Evolutionary conservation across 495 filamentous ascomycete genomes (phyloP).

Genomic region (Letharia lupina): DNA sequence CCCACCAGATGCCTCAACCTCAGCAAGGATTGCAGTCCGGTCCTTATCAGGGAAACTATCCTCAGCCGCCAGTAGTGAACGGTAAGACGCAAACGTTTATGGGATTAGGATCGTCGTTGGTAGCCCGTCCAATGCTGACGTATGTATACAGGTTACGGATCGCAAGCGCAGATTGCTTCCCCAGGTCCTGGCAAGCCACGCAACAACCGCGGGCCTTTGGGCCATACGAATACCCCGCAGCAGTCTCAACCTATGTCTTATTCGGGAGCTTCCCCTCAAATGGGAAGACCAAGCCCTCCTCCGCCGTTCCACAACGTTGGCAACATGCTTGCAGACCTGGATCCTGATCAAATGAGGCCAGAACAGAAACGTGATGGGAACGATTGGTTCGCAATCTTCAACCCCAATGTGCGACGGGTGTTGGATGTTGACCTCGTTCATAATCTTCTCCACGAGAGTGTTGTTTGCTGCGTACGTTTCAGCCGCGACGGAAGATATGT

Average conservation of each 20-base stretch:
- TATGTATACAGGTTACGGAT: constrained; percentile 45
- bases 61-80: constrained; percentile 56
- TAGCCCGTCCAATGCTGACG: constrained; percentile 1
- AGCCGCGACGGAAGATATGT: constrained; percentile 83
- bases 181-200: constrained; percentile 70
- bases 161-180: constrained; percentile 76
- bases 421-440: constrained; percentile 86
- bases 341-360: constrained; percentile 71
- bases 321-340: constrained; percentile 81
- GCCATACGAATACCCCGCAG: constrained; percentile 60
- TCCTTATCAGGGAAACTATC: constrained; percentile 52
- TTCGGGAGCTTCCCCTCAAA: constrained; percentile 75
- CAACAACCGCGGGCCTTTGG: constrained; percentile 47
- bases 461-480: constrained; percentile 86
- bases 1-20: constrained; percentile 51
- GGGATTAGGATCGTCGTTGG: not conserved
- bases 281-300: constrained; percentile 72
- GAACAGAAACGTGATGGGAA: constrained; percentile 73
- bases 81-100: constrained; percentile 41
- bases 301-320: constrained; percentile 51
- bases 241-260: constrained; percentile 77
- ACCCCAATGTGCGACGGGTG: constrained; percentile 71
- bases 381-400: constrained; percentile 89
- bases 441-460: constrained; percentile 75
- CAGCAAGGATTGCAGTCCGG: constrained; percentile 53